Conservation (phyloP, 345 rosid species). For the Eucalyptus erythrocorys region DNA sequence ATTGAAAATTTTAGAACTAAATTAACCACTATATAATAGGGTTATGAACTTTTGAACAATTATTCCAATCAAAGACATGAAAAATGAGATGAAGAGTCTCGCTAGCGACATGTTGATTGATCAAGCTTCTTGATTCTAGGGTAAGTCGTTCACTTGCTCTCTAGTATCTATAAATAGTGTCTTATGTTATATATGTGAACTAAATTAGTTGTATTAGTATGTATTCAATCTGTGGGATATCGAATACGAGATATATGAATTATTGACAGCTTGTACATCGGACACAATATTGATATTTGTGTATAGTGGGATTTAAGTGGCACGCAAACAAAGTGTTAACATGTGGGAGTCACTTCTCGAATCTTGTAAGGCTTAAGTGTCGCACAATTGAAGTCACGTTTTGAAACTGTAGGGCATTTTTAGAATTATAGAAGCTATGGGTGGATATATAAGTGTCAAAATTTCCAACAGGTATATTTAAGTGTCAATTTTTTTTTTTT, state of each 20-base stretch:
- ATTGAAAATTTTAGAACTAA: no score
- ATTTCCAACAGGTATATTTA: no score
- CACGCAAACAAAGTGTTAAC: not conserved
- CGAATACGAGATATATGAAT: not conserved
- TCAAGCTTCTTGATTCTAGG: not conserved
- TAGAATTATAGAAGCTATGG: not conserved
- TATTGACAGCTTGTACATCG: not conserved
- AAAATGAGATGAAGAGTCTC: not conserved
- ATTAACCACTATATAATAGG: no score
- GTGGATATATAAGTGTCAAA: no score
- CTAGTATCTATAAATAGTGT: no score
- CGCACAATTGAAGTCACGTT: not conserved
- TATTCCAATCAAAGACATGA: not conserved
- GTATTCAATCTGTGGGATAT: not conserved
- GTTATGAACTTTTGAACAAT: no score
- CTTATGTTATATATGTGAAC: no score
- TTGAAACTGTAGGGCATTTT: not conserved
- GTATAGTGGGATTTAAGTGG: not conserved
- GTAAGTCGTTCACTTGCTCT: not conserved
- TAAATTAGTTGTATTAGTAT: not conserved
- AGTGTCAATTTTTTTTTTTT: no score
- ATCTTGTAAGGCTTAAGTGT: not conserved
- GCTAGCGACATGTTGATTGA: not conserved
- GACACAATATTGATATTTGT: not conserved
- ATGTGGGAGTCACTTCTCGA: not conserved